Percentiles rank a stretch among this genome's conserved stretches.
These are phyloP conservation scores for Dipteronia dyeriana DNA, from an alignment of 345 rosid genomes.

Conservation along the genomic window DNA sequence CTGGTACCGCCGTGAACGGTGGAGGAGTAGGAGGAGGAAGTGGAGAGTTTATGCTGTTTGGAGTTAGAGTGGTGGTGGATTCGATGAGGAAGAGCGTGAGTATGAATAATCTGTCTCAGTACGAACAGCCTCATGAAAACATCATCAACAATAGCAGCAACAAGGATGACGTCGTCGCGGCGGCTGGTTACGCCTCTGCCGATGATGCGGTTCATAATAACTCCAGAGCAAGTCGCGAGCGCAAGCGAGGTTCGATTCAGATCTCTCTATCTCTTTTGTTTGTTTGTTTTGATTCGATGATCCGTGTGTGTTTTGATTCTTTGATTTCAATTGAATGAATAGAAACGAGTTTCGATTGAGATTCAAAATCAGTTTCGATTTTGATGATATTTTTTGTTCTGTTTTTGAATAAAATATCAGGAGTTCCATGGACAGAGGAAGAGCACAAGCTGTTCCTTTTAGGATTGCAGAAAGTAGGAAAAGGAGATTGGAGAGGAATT, in stretches of 20 bases:
- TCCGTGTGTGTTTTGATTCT: not conserved
- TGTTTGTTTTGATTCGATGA: not conserved
- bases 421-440: conserved; percentile 96
- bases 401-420: conserved; percentile 30
- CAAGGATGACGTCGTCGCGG: conserved; percentile 27
- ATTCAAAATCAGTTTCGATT: too few species aligned
- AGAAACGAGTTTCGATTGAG: not conserved
- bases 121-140: conserved; percentile 50
- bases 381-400: too few species aligned
- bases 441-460: conserved; percentile 87
- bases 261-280: conserved; percentile 12
- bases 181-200: conserved; percentile 70
- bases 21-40: conserved; percentile 16
- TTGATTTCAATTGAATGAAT: not conserved
- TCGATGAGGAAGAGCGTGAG: conserved; percentile 92
- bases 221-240: conserved; percentile 53
- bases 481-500: conserved; percentile 96
- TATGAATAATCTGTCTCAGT: conserved; percentile 79
- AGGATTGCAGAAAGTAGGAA: conserved; percentile 86
- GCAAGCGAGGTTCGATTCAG: conserved; percentile 71
- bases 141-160: conserved; percentile 14
- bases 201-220: conserved; percentile 67
- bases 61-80: conserved; percentile 88
- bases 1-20: not conserved
- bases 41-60: conserved; percentile 85